Percentiles rank a stretch among this genome's conserved stretches.
phyloP scores from a whole-genome alignment of 352 stramenopile species.

The Thalassiosira hispida region DNA sequence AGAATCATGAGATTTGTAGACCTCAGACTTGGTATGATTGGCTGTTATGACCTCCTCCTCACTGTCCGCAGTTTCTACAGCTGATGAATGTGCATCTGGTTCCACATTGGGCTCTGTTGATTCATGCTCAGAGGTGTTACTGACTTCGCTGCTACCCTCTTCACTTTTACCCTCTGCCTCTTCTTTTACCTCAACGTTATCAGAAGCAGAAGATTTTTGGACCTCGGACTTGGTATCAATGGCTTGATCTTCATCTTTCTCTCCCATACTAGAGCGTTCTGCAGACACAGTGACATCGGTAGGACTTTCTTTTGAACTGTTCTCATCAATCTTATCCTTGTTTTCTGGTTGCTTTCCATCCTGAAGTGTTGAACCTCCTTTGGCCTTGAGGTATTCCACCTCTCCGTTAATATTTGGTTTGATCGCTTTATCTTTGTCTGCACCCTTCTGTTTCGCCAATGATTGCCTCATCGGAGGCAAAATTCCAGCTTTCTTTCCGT shows the following conservation, averaged over 20 bases:
- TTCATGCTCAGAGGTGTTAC: not conserved
- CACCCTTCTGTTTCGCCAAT: conserved; percentile 5
- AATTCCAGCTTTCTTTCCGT: not conserved
- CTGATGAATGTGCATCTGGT: too few relatives aligned
- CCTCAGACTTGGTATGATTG: too few relatives aligned
- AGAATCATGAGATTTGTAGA: too few relatives aligned
- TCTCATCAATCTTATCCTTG: not conserved
- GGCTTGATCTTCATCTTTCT: conserved; percentile 3
- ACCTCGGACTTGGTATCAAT: conserved; percentile 6
- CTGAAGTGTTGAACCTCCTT: not conserved
- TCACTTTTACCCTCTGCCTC: not conserved
- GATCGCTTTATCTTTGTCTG: not conserved
- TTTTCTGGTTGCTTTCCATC: not conserved
- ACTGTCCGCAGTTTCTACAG: too few relatives aligned
- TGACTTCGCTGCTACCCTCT: not conserved
- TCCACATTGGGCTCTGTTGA: too few relatives aligned
- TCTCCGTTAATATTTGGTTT: not conserved
- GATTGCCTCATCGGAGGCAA: not conserved
- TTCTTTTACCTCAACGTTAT: not conserved
- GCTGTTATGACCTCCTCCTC: too few relatives aligned
- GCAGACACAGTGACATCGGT: not conserved
- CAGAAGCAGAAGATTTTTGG: not conserved
- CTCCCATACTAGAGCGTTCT: not conserved
- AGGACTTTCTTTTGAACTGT: not conserved
- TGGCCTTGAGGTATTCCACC: not conserved